Conservation (phyloP, 495 filamentous ascomycete genomes). For the Entonaema liquescens region DNA sequence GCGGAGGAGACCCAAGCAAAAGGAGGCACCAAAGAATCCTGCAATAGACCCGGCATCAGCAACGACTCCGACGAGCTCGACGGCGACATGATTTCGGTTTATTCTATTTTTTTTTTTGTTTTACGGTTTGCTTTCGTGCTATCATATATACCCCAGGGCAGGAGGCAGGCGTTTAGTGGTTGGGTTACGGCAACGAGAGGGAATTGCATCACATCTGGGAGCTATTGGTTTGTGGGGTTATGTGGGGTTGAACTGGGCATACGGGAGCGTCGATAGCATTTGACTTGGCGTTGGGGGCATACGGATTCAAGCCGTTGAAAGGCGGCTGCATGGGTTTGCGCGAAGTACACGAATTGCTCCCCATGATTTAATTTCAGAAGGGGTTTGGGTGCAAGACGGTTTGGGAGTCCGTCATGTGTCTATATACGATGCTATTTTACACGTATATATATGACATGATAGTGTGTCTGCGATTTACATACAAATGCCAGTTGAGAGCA, state of each 20-base stretch:
- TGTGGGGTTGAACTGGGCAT: conserved; percentile 10
- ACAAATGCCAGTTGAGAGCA: background rate
- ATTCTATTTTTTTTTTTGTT: background rate
- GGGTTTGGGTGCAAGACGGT: background rate
- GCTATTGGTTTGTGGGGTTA: conserved; percentile 3
- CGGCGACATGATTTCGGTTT: conserved; percentile 23
- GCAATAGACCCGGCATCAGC: conserved; percentile 16
- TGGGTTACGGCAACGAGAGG: background rate
- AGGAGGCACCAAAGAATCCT: conserved; percentile 25
- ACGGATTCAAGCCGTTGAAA: background rate
- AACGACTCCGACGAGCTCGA: conserved; percentile 26
- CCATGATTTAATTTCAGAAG: background rate
- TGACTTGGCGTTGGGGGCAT: conserved; percentile 21
- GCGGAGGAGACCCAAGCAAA: conserved; percentile 48
- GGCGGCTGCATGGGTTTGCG: background rate
- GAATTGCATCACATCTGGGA: conserved; percentile 25
- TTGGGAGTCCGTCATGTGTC: background rate
- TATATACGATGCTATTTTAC: background rate
- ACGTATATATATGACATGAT: background rate
- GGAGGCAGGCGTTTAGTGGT: conserved; percentile 22
- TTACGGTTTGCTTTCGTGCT: conserved; percentile 14
- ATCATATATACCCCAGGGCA: conserved; percentile 32
- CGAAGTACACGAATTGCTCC: background rate
- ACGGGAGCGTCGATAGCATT: conserved; percentile 20
- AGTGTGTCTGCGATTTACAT: conserved; percentile 1